These are phyloP conservation scores for Alternaria metachromatica DNA, from an alignment of 2,329 filamentous ascomycete genomes.

Conservation along the genomic window DNA sequence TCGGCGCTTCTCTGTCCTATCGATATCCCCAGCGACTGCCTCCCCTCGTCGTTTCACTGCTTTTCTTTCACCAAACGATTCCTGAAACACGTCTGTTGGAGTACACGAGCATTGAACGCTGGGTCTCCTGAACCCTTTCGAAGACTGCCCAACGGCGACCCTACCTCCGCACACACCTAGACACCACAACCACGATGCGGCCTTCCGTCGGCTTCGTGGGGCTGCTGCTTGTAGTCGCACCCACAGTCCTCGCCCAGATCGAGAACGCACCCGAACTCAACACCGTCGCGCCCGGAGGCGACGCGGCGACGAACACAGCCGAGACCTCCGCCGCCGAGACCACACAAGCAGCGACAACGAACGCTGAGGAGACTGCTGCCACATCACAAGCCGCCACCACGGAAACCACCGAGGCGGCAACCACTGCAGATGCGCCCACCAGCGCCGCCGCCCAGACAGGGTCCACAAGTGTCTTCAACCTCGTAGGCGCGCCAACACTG, in stretches of 20 bases:
- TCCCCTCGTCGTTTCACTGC: constrained; percentile 15
- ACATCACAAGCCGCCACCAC: constrained; percentile 23
- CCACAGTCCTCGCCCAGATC: constrained; percentile 41
- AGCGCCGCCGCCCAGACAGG: constrained; percentile 22
- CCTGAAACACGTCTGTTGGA: constrained; percentile 9
- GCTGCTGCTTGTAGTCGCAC: constrained; percentile 40
- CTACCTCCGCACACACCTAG: constrained; percentile 17
- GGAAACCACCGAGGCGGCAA: constrained; percentile 20
- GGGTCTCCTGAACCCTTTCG: constrained; percentile 28
- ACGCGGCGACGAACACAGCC: constrained; percentile 23
- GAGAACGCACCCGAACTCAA: constrained; percentile 37
- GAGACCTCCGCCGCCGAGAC: constrained; percentile 14
- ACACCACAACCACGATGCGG: constrained; percentile 34
- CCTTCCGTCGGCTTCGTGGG: constrained; percentile 39
- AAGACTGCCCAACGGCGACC: constrained; percentile 12
- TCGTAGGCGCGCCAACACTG: constrained; percentile 55
- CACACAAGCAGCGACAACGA: constrained; percentile 2
- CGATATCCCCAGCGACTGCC: constrained; percentile 15
- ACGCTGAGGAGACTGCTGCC: constrained; percentile 7
- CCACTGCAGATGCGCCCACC: constrained; percentile 10
- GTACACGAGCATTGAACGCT: constrained; percentile 20
- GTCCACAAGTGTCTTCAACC: constrained; percentile 47
- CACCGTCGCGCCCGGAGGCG: constrained; percentile 30
- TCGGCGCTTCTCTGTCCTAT: constrained; percentile 27
- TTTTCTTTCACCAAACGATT: constrained; percentile 12